Percentiles rank a stretch among this genome's conserved stretches.
These are phyloP conservation scores for Phytophthora pluvialis DNA, from an alignment of 352 stramenopile genomes.

Conservation along the genomic window DNA sequence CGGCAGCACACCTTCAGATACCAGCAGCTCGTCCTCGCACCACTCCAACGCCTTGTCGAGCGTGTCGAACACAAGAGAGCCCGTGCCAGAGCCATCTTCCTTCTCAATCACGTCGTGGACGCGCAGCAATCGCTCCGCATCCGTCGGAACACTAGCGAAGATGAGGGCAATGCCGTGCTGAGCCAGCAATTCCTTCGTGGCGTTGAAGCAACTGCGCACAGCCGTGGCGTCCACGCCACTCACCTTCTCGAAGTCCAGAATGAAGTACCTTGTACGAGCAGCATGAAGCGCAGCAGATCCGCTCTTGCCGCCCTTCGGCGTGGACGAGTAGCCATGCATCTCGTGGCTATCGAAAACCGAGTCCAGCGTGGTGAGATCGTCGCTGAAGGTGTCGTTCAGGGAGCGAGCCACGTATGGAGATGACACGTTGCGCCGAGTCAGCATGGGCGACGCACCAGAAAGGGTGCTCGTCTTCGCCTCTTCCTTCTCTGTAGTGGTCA, in stretches of 20 bases:
- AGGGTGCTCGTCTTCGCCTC: slow-evolving; percentile 36
- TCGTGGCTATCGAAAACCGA: slow-evolving; percentile 53
- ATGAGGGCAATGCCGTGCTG: slow-evolving; percentile 82
- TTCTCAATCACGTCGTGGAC: slow-evolving; percentile 85
- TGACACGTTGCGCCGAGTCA: slow-evolving; percentile 20
- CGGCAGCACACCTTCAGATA: slow-evolving; percentile 70
- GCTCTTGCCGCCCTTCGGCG: slow-evolving; percentile 36
- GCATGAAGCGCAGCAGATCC: slow-evolving; percentile 55
- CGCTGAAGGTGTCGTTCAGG: slow-evolving; percentile 38
- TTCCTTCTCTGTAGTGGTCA: slow-evolving; percentile 48
- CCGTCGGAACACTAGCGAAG: slow-evolving; percentile 72
- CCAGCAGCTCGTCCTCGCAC: slow-evolving; percentile 86
- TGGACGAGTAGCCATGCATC: slow-evolving; percentile 48
- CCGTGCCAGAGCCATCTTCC: slow-evolving; percentile 52
- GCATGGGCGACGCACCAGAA: slow-evolving; percentile 26
- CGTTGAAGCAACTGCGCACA: slow-evolving; percentile 88
- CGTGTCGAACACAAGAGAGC: slow-evolving; percentile 84
- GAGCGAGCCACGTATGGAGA: slow-evolving; percentile 42
- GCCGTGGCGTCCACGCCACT: slow-evolving; percentile 90
- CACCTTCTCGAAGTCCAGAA: slow-evolving; percentile 90
- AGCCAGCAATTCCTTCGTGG: slow-evolving; percentile 79
- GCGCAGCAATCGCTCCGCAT: slow-evolving; percentile 76
- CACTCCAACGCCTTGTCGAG: slow-evolving; percentile 86
- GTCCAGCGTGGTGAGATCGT: slow-evolving; percentile 70
- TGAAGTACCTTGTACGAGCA: slow-evolving; percentile 84